Conservation (phyloP, 352 stramenopile species). For the Globisporangium middletonii region DNA sequence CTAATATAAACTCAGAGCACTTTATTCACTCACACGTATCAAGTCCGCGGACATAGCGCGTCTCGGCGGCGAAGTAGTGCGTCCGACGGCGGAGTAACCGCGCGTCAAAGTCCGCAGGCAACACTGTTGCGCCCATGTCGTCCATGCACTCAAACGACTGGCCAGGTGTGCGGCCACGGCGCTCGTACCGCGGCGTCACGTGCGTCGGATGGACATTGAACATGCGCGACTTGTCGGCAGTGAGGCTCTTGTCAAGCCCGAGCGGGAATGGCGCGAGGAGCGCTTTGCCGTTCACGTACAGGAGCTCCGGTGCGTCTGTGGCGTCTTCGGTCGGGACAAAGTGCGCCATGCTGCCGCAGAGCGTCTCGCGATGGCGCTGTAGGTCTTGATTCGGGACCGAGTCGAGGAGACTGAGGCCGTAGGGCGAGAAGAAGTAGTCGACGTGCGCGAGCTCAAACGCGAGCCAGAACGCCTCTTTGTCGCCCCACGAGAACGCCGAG, state of each 20-base stretch:
- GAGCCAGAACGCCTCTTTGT: slow-evolving; percentile 51
- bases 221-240: slow-evolving; percentile 1
- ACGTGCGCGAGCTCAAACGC: slow-evolving; percentile 39
- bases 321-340: slow-evolving; percentile 16
- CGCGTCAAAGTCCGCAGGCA: slow-evolving; percentile 33
- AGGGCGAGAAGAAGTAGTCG: slow-evolving; percentile 48
- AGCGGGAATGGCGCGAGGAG: slow-evolving; percentile 35
- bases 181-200: slow-evolving; percentile 4
- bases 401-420: slow-evolving; percentile 28
- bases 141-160: slow-evolving; percentile 43
- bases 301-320: slow-evolving; percentile 16
- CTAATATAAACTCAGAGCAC: too few relatives aligned
- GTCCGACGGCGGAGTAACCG: slow-evolving; percentile 30
- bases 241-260: slow-evolving; percentile 17
- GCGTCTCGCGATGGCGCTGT: slow-evolving; percentile 25
- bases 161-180: not conserved
- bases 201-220: slow-evolving; percentile 15
- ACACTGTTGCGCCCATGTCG: slow-evolving; percentile 22
- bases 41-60: slow-evolving; percentile 2
- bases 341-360: slow-evolving; percentile 39
- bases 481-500: slow-evolving; percentile 32
- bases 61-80: slow-evolving; percentile 43
- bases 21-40: slow-evolving; percentile 2
- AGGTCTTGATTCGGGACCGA: slow-evolving; percentile 24
- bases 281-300: slow-evolving; percentile 46